Evolutionary conservation across 2,329 filamentous ascomycete species (phyloP), one percentile per base, ranked within the genome.

Genomic region (Aureobasidium zeae): DNA sequence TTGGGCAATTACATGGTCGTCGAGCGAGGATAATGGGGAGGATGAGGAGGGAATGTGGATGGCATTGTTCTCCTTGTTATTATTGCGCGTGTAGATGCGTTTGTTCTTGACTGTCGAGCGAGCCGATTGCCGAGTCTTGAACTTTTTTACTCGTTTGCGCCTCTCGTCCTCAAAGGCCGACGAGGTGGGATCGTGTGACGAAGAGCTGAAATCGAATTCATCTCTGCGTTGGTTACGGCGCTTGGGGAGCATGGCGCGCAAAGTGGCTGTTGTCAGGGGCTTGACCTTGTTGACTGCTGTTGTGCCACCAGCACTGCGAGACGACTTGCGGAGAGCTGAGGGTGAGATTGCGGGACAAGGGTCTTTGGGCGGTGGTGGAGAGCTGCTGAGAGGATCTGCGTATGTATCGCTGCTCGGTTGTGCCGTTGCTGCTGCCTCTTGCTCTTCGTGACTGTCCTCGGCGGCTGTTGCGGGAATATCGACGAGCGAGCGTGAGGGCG

Each of bases 191-290:
- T 59, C 58, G 21, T 59, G 59, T 11, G 52, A 55, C 7, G 59
- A 63, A 9, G 60, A 64, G 7, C 61, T 55, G 5, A 70, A 50
- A 42, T 69, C 65, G 47, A 63, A 69, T 21, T 66, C 62, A 39
- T 42, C 52, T 51, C 45, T 62, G 19, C 37, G 36, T 48, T 52
- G 36, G 13, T 55, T 46, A 16, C 63, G 55, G 44, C 65, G 59
- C 47, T 64, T 67, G 9, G 68, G 68, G 12, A 71, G 57, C 6
- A 71, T 52, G 5, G 59, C 57, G 48, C 69, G 66, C 15, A 71
- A 55, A 19, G 63, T 62, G 3, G 66, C 65, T 19, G 68, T 70
- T 6, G 65, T 65, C 21, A 61, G 49, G 13, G 54, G 53, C 53
- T 53, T 59, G 12, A 24, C 5, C 4, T 44, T 44, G 16, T 44